phyloP scores from a whole-genome alignment of 805 yeast species.

The Candida tallmaniae region DNA sequence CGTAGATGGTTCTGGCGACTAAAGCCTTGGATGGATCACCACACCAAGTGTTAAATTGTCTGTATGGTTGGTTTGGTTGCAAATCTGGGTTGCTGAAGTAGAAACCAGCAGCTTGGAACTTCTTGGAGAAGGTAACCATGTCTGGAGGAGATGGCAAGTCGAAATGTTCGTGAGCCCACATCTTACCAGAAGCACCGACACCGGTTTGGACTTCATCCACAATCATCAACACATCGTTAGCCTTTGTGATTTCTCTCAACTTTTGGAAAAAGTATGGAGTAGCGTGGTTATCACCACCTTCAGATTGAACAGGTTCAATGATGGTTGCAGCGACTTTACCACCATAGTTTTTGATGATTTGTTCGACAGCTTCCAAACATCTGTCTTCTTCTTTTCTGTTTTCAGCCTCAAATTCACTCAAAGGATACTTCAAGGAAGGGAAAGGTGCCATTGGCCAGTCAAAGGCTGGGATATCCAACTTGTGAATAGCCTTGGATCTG shows the following conservation, averaged over 20 bases:
- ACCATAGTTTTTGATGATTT: slow-evolving; percentile 33
- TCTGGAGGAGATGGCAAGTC: slow-evolving; percentile 59
- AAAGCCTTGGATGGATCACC: slow-evolving; percentile 70
- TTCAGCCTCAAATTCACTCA: slow-evolving; percentile 30
- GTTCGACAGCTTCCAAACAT: slow-evolving; percentile 43
- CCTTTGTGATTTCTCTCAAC: slow-evolving; percentile 54
- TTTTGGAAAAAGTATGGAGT: slow-evolving; percentile 58
- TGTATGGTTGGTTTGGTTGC: slow-evolving; percentile 56
- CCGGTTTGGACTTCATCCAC: slow-evolving; percentile 76
- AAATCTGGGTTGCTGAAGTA: slow-evolving; percentile 56
- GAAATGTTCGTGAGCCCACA: slow-evolving; percentile 74
- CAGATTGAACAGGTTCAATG: slow-evolving; percentile 64
- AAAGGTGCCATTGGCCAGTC: slow-evolving; percentile 54
- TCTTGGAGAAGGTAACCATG: slow-evolving; percentile 67
- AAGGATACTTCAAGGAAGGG: slow-evolving; percentile 39
- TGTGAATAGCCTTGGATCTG: slow-evolving; percentile 53
- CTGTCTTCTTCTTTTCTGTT: slow-evolving; percentile 45
- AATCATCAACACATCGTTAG: slow-evolving; percentile 55
- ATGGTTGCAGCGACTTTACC: slow-evolving; percentile 48
- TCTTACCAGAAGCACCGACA: slow-evolving; percentile 66
- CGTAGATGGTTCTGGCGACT: slow-evolving; percentile 55
- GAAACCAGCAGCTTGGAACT: slow-evolving; percentile 71
- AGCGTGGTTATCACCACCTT: slow-evolving; percentile 76
- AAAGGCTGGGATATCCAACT: slow-evolving; percentile 57
- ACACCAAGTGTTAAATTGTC: slow-evolving; percentile 78